A percentile compares a stretch with the other conserved stretches of the same genome.
Conservation (phyloP, 2,329 filamentous ascomycete species). For the Colletotrichum navitas region DNA sequence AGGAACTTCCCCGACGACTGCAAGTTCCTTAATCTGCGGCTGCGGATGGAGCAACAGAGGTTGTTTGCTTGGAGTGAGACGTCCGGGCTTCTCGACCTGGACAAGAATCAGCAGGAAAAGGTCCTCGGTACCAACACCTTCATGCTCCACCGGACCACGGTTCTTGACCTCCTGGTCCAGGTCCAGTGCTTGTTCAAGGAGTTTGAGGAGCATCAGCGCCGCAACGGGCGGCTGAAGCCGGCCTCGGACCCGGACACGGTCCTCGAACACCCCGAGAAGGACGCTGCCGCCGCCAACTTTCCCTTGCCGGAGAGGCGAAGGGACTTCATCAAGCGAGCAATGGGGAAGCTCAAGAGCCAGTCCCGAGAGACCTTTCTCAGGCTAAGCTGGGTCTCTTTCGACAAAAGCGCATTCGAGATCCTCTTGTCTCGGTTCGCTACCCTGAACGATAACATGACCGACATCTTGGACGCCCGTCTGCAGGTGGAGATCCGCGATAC, state of each 20-base stretch:
- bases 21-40: conserved; percentile 61
- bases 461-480: conserved; percentile 60
- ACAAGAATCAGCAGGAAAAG: conserved; percentile 55
- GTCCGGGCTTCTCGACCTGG: conserved; percentile 60
- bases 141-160: conserved; percentile 60
- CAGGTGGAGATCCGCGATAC: conserved; percentile 62
- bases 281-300: conserved; percentile 59
- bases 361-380: conserved; percentile 52
- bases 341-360: conserved; percentile 54
- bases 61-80: conserved; percentile 64
- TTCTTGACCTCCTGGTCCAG: conserved; percentile 62
- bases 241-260: conserved; percentile 52
- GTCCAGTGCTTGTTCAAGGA: conserved; percentile 61
- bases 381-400: conserved; percentile 60
- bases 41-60: conserved; percentile 64
- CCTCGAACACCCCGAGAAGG: conserved; percentile 56
- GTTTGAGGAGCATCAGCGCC: conserved; percentile 58
- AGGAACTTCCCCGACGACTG: conserved; percentile 61
- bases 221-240: conserved; percentile 53
- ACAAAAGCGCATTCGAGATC: conserved; percentile 60
- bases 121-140: conserved; percentile 62
- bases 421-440: conserved; percentile 58
- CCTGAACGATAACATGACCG: conserved; percentile 63
- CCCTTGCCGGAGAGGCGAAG: conserved; percentile 57
- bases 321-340: conserved; percentile 60